Evolutionary conservation across 352 stramenopile genomes (phyloP), one percentile per base, ranked within the genome.

Genomic region (Saprolegnia diclina): DNA sequence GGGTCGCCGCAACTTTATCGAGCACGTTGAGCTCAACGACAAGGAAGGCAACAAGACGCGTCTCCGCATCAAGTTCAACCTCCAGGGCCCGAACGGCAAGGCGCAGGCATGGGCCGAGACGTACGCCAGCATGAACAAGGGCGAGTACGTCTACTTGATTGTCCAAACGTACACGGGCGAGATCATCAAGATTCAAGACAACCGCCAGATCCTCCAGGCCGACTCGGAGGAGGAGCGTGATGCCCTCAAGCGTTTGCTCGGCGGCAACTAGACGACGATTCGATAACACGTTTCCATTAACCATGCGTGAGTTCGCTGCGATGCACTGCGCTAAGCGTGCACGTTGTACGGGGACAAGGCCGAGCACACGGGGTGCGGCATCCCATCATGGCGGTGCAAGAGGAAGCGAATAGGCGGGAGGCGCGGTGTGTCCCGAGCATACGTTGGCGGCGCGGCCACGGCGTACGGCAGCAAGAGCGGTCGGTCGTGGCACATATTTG

Each of bases 71-170:
- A 92, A 96, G 75, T 98, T 97, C 80, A 98, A 98, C 75, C 80
- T 98, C 65, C 95, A 98, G 77, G 94, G 94, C 32, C 85, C 85
- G 5, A 92, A 90, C 44, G 88, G 84, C 55, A 80, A 93, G 62
- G 92, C 80, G n/a, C 88, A 84, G 71, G 92, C 95, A 64, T 98
- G 98, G 79, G 90, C 91, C 3, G 92, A 98, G 78, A 88, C 97
- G 40, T 94, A 90, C 61, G 79, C 89, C 57, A 79, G 88, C 71
- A 98, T 98, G 91, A 90, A 94, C 63, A 94, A 89, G 70, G 91
- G 91, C 56, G 94, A 97, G 76, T 98, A 96, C 72, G 94, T 97
- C 64, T 98, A 98, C 77, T 73, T 98, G 62, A 90, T 98, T 74
- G 88, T 97, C 45, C 92, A 98, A 77, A 97, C 92, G 77, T 87